Evolutionary conservation across 495 filamentous ascomycete species (phyloP).

Genomic region (Xylaria grammica): DNA sequence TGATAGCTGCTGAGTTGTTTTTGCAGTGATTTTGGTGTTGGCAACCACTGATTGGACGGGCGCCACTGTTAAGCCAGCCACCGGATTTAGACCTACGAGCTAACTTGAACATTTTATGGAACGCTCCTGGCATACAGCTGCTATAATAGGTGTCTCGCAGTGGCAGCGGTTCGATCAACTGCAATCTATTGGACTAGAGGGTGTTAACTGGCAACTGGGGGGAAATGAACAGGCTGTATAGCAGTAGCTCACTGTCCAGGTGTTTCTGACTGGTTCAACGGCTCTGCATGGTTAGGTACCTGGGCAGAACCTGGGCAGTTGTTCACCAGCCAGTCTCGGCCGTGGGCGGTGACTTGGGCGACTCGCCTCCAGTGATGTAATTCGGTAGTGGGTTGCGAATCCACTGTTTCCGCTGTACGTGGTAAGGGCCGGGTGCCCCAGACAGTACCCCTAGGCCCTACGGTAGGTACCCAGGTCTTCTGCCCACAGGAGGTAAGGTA

Average conservation of each 20-base stretch:
- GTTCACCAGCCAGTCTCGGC: not conserved
- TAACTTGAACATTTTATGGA: slow-evolving; percentile 7
- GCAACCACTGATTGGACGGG: slow-evolving; percentile 21
- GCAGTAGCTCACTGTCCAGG: slow-evolving; percentile 3
- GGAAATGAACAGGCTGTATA: not conserved
- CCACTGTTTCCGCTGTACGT: slow-evolving; percentile 1
- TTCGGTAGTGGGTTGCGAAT: not conserved
- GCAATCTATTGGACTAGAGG: not conserved
- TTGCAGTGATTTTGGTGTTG: slow-evolving; percentile 22
- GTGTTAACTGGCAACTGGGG: not conserved
- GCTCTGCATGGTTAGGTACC: too few species aligned
- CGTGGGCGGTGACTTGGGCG: slow-evolving; percentile 17
- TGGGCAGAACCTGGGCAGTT: not conserved
- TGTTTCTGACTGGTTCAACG: too few species aligned
- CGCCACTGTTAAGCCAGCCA: slow-evolving; percentile 17
- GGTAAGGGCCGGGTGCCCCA: too few species aligned
- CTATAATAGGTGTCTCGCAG: slow-evolving; percentile 14
- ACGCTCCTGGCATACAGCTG: slow-evolving; percentile 8
- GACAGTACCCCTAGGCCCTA: too few species aligned
- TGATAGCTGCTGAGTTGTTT: slow-evolving; percentile 22
- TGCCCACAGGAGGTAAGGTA: not conserved
- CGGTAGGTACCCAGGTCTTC: too few species aligned
- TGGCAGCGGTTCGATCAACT: slow-evolving; percentile 10
- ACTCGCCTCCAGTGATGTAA: slow-evolving; percentile 4
- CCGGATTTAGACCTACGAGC: slow-evolving; percentile 10